Percentiles rank a stretch among this genome's conserved stretches.
Conservation (phyloP, 1,284 basidiomycete species). For the Sutorius eximius region DNA sequence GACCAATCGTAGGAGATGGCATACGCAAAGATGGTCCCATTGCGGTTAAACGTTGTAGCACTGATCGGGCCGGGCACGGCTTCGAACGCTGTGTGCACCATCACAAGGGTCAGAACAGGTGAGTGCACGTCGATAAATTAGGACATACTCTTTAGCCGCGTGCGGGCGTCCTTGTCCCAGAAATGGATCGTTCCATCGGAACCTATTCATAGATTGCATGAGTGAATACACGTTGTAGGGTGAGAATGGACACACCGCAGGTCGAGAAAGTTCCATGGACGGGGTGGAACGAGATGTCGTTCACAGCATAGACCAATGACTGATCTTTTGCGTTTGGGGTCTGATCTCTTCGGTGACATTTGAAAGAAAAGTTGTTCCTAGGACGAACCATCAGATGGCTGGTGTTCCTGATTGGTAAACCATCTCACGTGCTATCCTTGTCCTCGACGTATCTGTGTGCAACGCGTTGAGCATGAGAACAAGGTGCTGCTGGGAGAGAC, state of each 20-base stretch:
- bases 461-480: constrained; percentile 3
- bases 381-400: constrained; percentile 14
- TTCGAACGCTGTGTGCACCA: constrained; percentile 40
- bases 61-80: constrained; percentile 67
- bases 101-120: constrained; percentile 4
- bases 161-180: constrained; percentile 91
- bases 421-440: constrained; percentile 62
- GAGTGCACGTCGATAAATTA: background rate
- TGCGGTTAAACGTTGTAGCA: constrained; percentile 80
- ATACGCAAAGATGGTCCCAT: constrained; percentile 87
- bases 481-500: constrained; percentile 25
- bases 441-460: constrained; percentile 73
- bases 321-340: constrained; percentile 67
- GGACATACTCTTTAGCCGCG: constrained; percentile 79
- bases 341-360: constrained; percentile 87
- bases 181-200: constrained; percentile 81
- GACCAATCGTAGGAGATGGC: constrained; percentile 89
- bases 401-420: background rate
- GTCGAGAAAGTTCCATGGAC: constrained; percentile 94
- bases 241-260: constrained; percentile 60
- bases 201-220: constrained; percentile 41
- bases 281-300: constrained; percentile 90
- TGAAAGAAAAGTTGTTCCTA: constrained; percentile 93
- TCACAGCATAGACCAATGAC: constrained; percentile 87
- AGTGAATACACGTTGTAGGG: constrained; percentile 22